phyloP scores from a whole-genome alignment of 495 filamentous ascomycete genomes.

The Penicillium angulare region DNA sequence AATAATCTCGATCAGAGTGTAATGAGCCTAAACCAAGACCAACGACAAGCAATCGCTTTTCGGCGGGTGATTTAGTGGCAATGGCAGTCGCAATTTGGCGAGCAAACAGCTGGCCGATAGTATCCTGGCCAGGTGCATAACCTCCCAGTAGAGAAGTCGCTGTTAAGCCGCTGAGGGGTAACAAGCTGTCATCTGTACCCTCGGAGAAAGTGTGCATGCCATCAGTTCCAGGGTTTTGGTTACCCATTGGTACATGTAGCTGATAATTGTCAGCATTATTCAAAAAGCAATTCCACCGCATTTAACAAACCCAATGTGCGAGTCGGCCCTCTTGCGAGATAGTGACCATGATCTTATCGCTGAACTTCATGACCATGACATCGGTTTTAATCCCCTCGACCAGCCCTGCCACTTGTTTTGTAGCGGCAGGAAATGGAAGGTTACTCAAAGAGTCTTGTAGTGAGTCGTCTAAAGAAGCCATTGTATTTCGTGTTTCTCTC shows the following conservation, averaged over 20 bases:
- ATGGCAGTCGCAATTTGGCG: slow-evolving; percentile 84
- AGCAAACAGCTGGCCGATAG: slow-evolving; percentile 80
- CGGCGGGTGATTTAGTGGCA: slow-evolving; percentile 65
- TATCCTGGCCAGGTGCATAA: slow-evolving; percentile 73
- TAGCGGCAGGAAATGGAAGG: slow-evolving; percentile 73
- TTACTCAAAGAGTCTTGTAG: slow-evolving; percentile 34
- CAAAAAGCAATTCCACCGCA: not conserved
- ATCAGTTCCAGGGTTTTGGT: slow-evolving; percentile 57
- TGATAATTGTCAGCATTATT: slow-evolving; percentile 28
- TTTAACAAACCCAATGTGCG: slow-evolving; percentile 78
- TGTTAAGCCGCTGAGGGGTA: slow-evolving; percentile 78
- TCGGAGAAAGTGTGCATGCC: slow-evolving; percentile 45
- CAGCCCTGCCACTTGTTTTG: slow-evolving; percentile 61
- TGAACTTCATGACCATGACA: slow-evolving; percentile 68
- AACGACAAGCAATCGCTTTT: slow-evolving; percentile 75
- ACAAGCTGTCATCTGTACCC: slow-evolving; percentile 55
- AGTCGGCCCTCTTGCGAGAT: slow-evolving; percentile 82
- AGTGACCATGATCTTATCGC: slow-evolving; percentile 90
- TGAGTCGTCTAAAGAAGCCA: slow-evolving; percentile 31
- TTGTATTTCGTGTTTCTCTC: slow-evolving; percentile 11
- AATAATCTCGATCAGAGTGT: slow-evolving; percentile 65
- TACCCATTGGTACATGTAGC: slow-evolving; percentile 85
- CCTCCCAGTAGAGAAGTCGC: slow-evolving; percentile 88
- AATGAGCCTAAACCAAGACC: slow-evolving; percentile 73
- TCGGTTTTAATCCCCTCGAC: slow-evolving; percentile 70